phyloP scores from a whole-genome alignment of 2,329 filamentous ascomycete genomes.

The Fusarium papillatum region DNA sequence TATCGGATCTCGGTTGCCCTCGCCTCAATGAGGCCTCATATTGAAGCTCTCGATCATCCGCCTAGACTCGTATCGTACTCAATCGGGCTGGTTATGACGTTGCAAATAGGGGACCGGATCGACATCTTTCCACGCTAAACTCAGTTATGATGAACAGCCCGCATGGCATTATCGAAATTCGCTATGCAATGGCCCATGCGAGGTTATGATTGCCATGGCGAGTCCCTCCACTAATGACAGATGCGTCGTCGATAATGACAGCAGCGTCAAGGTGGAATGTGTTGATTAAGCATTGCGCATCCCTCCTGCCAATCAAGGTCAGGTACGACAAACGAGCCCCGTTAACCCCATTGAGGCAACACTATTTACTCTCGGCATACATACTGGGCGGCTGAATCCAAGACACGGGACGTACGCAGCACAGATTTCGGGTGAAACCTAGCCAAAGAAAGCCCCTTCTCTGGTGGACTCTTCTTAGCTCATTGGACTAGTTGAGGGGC shows the following conservation, averaged over 20 bases:
- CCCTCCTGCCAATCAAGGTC: not conserved
- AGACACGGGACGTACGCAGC: conserved; percentile 22
- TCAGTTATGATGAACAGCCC: not conserved
- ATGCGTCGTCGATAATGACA: not conserved
- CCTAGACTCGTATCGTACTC: not conserved
- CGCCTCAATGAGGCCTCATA: no score
- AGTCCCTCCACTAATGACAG: not conserved
- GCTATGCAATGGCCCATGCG: not conserved
- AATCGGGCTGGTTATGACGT: not conserved
- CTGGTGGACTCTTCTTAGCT: not conserved
- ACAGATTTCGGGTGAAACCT: not conserved
- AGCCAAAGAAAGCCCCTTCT: not conserved
- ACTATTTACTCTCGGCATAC: not conserved
- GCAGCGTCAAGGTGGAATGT: not conserved
- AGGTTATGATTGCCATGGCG: not conserved
- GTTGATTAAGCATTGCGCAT: not conserved
- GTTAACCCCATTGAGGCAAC: not conserved
- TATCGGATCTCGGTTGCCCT: not conserved
- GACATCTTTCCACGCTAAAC: not conserved
- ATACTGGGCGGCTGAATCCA: not conserved
- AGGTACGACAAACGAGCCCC: not conserved
- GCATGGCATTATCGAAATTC: not conserved
- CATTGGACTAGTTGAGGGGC: not conserved
- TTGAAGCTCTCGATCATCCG: no score
- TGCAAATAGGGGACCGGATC: not conserved